Evolutionary conservation across 176 grass and related monocot species (phyloP).

Genomic region (Elymus sibiricus): DNA sequence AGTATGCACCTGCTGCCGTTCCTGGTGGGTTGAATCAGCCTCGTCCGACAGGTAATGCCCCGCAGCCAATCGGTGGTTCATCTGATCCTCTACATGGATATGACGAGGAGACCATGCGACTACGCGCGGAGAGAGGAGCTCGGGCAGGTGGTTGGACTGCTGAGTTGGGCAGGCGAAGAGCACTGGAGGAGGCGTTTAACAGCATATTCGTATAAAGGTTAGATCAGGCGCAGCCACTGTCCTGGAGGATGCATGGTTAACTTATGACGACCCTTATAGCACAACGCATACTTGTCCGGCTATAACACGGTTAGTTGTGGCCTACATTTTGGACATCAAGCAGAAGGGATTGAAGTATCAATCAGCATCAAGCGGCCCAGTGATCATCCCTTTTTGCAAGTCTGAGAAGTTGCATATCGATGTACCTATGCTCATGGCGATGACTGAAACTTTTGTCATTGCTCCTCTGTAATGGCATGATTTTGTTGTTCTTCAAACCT

Average conservation of each 20-base stretch:
- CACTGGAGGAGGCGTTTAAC: conserved; percentile 76
- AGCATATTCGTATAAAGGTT: conserved; percentile 65
- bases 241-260: background rate
- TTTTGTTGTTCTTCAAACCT: background rate
- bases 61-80: conserved; percentile 44
- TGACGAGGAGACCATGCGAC: conserved; percentile 63
- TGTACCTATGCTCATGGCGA: background rate
- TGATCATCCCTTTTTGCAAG: background rate
- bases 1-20: conserved; percentile 67
- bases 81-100: conserved; percentile 58
- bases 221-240: background rate
- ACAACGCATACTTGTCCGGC: background rate
- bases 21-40: conserved; percentile 61
- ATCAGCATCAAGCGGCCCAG: background rate
- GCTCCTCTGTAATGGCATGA: background rate
- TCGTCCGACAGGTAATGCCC: conserved; percentile 64
- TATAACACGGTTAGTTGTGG: background rate
- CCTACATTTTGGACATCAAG: background rate
- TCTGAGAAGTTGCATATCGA: conserved; percentile 1
- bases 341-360: background rate
- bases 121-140: conserved; percentile 49
- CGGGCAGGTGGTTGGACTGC: conserved; percentile 84
- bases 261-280: background rate
- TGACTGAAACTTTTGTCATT: background rate
- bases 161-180: conserved; percentile 77